Evolutionary conservation across 2,329 filamentous ascomycete genomes (phyloP).

Genomic region (Endothia cerciana): DNA sequence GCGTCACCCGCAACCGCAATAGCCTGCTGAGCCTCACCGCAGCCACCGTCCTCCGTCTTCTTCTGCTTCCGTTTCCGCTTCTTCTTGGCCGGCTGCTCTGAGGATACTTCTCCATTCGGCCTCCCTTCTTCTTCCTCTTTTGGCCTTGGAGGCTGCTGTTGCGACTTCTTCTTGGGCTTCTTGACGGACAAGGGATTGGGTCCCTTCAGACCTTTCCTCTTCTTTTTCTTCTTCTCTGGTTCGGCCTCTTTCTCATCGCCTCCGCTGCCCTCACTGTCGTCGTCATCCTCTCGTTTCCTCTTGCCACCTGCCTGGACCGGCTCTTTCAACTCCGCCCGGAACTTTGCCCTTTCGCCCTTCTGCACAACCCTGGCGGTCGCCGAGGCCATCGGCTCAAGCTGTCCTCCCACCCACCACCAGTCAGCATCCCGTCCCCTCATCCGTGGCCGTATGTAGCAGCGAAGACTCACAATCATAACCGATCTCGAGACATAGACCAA

Average conservation of each 20-base stretch:
- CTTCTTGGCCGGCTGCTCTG: slow-evolving; percentile 38
- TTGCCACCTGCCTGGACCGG: slow-evolving; percentile 43
- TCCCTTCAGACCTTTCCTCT: slow-evolving; percentile 37
- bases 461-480: slow-evolving; percentile 68
- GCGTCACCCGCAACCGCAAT: slow-evolving; percentile 13
- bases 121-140: slow-evolving; percentile 25
- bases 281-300: slow-evolving; percentile 53
- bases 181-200: slow-evolving; percentile 42
- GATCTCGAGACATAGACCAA: slow-evolving; percentile 78
- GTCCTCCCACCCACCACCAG: not conserved
- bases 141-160: slow-evolving; percentile 8
- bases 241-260: slow-evolving; percentile 35
- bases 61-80: slow-evolving; percentile 45
- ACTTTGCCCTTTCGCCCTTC: slow-evolving; percentile 74
- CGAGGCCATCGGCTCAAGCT: slow-evolving; percentile 69
- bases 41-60: slow-evolving; percentile 20
- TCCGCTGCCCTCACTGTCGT: slow-evolving; percentile 39
- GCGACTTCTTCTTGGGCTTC: slow-evolving; percentile 16
- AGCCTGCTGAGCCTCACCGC: slow-evolving; percentile 26
- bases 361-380: slow-evolving; percentile 66
- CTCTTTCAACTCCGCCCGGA: slow-evolving; percentile 66
- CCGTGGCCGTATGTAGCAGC: too few relatives aligned
- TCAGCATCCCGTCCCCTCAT: slow-evolving; percentile 28
- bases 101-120: slow-evolving; percentile 29
- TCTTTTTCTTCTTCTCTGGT: slow-evolving; percentile 39